Evolutionary conservation across 805 yeast genomes (phyloP), one percentile per base, ranked within the genome.

Genomic region (Candida nitratophila): DNA sequence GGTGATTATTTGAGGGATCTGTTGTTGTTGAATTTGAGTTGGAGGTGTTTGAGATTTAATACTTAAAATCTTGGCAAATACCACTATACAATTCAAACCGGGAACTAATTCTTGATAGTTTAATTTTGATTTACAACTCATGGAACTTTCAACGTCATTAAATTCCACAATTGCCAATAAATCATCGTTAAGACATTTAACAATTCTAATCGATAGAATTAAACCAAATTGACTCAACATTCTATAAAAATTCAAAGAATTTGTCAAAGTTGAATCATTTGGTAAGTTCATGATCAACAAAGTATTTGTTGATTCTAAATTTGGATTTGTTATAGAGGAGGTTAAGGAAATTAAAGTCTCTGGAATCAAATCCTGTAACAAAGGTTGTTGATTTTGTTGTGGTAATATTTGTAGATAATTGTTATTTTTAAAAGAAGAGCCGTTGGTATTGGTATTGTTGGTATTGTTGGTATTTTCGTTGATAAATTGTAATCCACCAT

Each of bases 261-360:
- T 72, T 16, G 64, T 54, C 34, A 63, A 46, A 9, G 42, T 42
- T 11, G 59, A 40, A 46, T 61, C 66, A 32, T 51, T 53, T 12
- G 97, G 97, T 42, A 91, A 72, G 56, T 90, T 88, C 38, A 89
- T 86, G 44, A 93, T 70, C 50, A 90, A 72, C 38, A 91, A 69
- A 12, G 87, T 80, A 51, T 83, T 78, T 1, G 96, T 81, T 16
- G 95, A 95, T 16, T 85, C 80, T 51, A 87, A 59, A 38, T 79
- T 68, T 3, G 86, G 73, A 55, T 83, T 87, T 44, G 81, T 83
- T 52, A 79, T 79, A 36, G 85, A 78, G 2, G 90, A 79, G n/a
- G 83, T 81, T 66, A 83, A 71, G 36, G 76, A 71, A 35, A 83
- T 65, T 32, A 73, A 68, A 26, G 74, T 64, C 45, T 83, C 79